phyloP scores from a whole-genome alignment of 2,329 filamentous ascomycete genomes.

The Gremmenia infestans region DNA sequence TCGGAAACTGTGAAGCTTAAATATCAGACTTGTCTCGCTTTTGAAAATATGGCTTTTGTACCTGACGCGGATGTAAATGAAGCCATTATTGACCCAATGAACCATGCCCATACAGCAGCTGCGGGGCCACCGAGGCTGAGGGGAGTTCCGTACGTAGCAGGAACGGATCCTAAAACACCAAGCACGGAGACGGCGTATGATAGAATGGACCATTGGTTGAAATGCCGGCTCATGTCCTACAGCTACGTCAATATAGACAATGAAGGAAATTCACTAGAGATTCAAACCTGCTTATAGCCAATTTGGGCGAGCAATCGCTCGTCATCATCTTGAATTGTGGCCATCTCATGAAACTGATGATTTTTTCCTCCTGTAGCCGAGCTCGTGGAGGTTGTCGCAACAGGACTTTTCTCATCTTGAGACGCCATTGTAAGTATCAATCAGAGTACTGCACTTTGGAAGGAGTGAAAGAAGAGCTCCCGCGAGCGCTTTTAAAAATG shows the following conservation, averaged over 20 bases:
- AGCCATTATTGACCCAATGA: conserved; percentile 59
- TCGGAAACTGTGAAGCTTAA: conserved; percentile 47
- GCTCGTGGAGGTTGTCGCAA: neutral
- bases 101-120: conserved; percentile 62
- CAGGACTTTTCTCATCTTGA: neutral
- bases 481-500: neutral
- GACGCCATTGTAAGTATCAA: conserved; percentile 8
- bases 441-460: neutral
- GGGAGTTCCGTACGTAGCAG: conserved; percentile 56
- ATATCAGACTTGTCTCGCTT: conserved; percentile 2
- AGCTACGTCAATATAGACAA: neutral
- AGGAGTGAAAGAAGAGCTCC: neutral
- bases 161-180: conserved; percentile 60
- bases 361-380: neutral
- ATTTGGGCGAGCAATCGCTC: conserved; percentile 56
- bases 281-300: conserved; percentile 55
- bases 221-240: conserved; percentile 57
- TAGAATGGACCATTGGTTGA: conserved; percentile 62
- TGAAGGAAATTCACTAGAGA: neutral
- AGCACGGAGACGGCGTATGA: conserved; percentile 63
- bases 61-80: conserved; percentile 58
- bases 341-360: conserved; percentile 32
- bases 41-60: conserved; percentile 19
- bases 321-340: conserved; percentile 52
- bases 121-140: conserved; percentile 55